Percentiles rank a stretch among this genome's conserved stretches.
Conservation (phyloP, 768 basidiomycete genomes). For the Tulasnella sp. region DNA sequence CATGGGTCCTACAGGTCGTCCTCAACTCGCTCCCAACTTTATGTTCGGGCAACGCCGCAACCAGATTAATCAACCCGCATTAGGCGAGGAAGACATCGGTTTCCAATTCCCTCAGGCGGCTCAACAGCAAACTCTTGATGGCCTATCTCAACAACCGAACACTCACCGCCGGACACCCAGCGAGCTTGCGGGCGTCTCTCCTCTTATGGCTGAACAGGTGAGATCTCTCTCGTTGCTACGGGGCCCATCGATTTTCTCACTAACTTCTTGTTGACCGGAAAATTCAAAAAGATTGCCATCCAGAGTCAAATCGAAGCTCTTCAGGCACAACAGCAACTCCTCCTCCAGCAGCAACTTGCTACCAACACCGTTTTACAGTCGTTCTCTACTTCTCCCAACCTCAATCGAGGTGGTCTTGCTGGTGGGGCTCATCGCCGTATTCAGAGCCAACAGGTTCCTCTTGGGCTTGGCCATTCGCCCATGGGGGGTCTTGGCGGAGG, state of each 20-base stretch:
- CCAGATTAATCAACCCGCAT: constrained; percentile 49
- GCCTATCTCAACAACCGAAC: constrained; percentile 28
- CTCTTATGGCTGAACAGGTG: constrained; percentile 95
- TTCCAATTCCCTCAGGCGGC: constrained; percentile 53
- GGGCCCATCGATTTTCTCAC: neutral
- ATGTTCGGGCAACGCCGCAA: constrained; percentile 68
- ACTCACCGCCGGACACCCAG: constrained; percentile 38
- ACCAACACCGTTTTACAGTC: constrained; percentile 69
- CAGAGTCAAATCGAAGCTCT: constrained; percentile 86
- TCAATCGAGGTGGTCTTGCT: constrained; percentile 33
- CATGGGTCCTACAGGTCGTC: constrained; percentile 68
- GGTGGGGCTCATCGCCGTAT: constrained; percentile 59
- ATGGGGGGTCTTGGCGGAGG: constrained; percentile 21
- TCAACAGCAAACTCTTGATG: constrained; percentile 35
- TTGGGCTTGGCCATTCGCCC: constrained; percentile 44
- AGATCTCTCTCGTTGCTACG: constrained; percentile 19
- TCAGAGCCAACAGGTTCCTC: constrained; percentile 60
- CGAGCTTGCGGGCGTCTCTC: constrained; percentile 51
- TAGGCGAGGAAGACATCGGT: constrained; percentile 70
- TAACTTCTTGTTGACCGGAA: constrained; percentile 17
- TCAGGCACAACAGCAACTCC: constrained; percentile 82
- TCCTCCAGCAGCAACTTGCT: constrained; percentile 84
- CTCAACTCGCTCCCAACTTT: constrained; percentile 84
- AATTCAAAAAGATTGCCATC: constrained; percentile 63
- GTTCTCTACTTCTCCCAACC: constrained; percentile 60